Evolutionary conservation across 495 filamentous ascomycete species (phyloP).

Genomic region (Parathielavia hyrcaniae): DNA sequence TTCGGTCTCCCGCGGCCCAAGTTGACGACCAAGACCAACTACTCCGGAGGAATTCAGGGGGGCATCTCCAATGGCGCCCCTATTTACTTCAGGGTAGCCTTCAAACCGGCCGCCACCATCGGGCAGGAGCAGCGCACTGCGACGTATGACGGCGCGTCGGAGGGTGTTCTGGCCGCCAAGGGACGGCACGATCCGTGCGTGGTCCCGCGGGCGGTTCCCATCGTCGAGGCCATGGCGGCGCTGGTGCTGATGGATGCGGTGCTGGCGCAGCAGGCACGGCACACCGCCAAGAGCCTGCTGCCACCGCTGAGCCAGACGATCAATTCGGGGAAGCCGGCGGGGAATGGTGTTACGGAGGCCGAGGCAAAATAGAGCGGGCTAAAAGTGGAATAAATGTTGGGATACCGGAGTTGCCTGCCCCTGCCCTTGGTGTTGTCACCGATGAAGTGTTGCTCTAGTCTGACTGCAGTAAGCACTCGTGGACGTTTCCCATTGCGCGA

Average conservation of each 20-base stretch:
- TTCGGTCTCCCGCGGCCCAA: conserved; percentile 39
- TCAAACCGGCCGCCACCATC: conserved; percentile 96
- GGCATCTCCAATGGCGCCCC: conserved; percentile 92
- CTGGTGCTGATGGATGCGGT: conserved; percentile 89
- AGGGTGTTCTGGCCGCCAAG: conserved; percentile 84
- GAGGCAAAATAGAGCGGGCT: conserved; percentile 4
- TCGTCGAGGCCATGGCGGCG: conserved; percentile 94
- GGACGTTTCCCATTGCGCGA: too few species aligned
- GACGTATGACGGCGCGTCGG: conserved; percentile 61
- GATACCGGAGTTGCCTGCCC: conserved; percentile 7
- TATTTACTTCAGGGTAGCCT: conserved; percentile 92
- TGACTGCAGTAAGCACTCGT: too few species aligned
- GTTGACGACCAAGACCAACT: conserved; percentile 89
- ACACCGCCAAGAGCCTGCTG: conserved; percentile 48
- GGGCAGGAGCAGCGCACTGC: conserved; percentile 84
- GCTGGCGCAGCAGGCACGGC: conserved; percentile 73
- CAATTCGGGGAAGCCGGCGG: conserved; percentile 21
- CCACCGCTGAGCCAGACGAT: conserved; percentile 43
- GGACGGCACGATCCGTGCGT: conserved; percentile 95
- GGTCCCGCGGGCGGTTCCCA: conserved; percentile 87
- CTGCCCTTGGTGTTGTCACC: not conserved
- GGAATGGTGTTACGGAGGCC: conserved; percentile 29
- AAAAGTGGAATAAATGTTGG: conserved; percentile 2
- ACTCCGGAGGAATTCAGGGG: conserved; percentile 93
- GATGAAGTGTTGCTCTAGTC: too few species aligned